phyloP scores from a whole-genome alignment of 2,329 filamentous ascomycete species.

The Scytalidium sp. region DNA sequence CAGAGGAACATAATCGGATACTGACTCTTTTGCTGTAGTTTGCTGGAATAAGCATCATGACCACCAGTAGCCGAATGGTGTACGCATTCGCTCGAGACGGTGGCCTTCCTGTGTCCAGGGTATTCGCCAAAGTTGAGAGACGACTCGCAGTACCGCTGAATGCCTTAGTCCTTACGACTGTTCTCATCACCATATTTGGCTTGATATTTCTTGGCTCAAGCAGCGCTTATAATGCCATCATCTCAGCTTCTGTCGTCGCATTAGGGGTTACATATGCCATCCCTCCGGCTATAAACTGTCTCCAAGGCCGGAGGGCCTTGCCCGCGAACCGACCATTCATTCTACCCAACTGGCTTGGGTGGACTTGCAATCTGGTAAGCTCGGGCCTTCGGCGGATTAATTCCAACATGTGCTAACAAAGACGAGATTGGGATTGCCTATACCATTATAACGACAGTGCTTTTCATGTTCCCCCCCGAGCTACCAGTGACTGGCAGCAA shows the following conservation, averaged over 20 bases:
- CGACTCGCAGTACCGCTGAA: slow-evolving; percentile 64
- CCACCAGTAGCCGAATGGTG: slow-evolving; percentile 62
- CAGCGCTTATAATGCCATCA: slow-evolving; percentile 68
- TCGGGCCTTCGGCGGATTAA: slow-evolving; percentile 10
- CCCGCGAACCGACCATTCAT: slow-evolving; percentile 55
- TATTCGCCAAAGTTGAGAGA: slow-evolving; percentile 61
- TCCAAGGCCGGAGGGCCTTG: slow-evolving; percentile 64
- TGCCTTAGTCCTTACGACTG: slow-evolving; percentile 57
- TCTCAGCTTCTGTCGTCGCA: slow-evolving; percentile 68
- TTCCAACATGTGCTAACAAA: slow-evolving; percentile 6
- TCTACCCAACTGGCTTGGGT: slow-evolving; percentile 52
- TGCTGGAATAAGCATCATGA: slow-evolving; percentile 61
- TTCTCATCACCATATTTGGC: slow-evolving; percentile 63
- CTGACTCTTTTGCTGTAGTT: slow-evolving; percentile 32
- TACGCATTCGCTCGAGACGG: slow-evolving; percentile 67
- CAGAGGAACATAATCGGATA: background rate
- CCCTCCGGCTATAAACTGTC: slow-evolving; percentile 65
- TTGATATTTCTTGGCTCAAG: slow-evolving; percentile 66
- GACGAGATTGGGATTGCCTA: slow-evolving; percentile 50
- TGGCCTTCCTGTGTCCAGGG: slow-evolving; percentile 57
- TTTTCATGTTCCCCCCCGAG: slow-evolving; percentile 61
- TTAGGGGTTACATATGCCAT: slow-evolving; percentile 72
- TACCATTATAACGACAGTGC: slow-evolving; percentile 55
- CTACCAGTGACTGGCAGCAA: slow-evolving; percentile 54
- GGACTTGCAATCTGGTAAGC: slow-evolving; percentile 54